A percentile compares a stretch with the other conserved stretches of the same genome.
phyloP scores from a whole-genome alignment of 2,329 filamentous ascomycete genomes.

The Tothia fuscella region DNA sequence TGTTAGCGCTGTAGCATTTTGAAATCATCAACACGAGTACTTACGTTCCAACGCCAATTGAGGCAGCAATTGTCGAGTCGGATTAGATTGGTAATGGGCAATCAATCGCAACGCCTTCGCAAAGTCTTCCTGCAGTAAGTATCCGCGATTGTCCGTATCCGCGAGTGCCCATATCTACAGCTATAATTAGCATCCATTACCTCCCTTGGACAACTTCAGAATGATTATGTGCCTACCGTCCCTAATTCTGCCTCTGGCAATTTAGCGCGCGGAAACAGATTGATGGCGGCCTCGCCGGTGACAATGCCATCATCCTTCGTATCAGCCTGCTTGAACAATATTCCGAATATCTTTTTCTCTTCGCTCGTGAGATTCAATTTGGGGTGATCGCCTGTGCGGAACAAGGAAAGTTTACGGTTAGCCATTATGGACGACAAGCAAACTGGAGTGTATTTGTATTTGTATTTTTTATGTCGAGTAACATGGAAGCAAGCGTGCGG shows the following conservation, averaged over 20 bases:
- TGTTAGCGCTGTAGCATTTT: conserved; percentile 3
- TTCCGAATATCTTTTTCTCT: conserved; percentile 87
- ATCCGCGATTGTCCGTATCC: conserved; percentile 89
- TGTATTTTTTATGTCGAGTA: background rate
- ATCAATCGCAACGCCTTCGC: conserved; percentile 87
- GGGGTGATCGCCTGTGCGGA: conserved; percentile 28
- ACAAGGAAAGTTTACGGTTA: too few species aligned
- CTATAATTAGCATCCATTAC: too few species aligned
- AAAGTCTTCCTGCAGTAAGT: conserved; percentile 86
- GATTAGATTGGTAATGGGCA: conserved; percentile 68
- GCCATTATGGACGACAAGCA: too few species aligned
- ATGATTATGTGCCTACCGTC: conserved; percentile 45
- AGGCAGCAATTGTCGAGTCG: conserved; percentile 64
- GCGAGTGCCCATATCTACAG: conserved; percentile 95
- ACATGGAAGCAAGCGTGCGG: background rate
- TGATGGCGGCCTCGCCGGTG: conserved; percentile 89
- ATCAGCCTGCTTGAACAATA: conserved; percentile 88
- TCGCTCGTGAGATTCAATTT: conserved; percentile 79
- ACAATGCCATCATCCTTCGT: conserved; percentile 85
- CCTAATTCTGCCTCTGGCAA: conserved; percentile 76
- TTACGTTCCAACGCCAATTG: conserved; percentile 71
- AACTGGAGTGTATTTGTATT: background rate
- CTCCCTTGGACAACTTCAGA: conserved; percentile 7
- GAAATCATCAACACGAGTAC: conserved; percentile 15
- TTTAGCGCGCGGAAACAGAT: conserved; percentile 95